phyloP scores from a whole-genome alignment of 306 rosid species.

The barrel medic (Medicago truncatula) region DNA sequence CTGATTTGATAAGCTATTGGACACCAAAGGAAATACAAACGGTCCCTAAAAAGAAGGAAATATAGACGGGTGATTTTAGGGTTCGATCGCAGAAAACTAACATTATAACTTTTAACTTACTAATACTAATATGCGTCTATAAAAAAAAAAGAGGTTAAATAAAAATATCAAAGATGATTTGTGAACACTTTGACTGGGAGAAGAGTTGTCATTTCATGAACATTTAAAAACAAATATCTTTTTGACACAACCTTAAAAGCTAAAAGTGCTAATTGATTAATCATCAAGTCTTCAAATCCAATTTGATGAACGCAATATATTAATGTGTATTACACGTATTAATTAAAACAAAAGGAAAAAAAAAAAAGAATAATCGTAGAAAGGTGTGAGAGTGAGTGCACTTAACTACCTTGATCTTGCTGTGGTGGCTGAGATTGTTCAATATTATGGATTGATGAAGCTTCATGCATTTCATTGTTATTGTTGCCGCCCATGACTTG shows the following conservation, averaged over 20 bases:
- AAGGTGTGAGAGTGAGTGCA: not conserved
- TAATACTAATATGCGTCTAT: too few relatives aligned
- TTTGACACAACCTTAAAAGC: too few relatives aligned
- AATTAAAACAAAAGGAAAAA: not conserved
- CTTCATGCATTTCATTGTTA: slow-evolving; percentile 13
- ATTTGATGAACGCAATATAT: not conserved
- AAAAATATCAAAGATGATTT: too few relatives aligned
- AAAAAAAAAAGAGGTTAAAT: too few relatives aligned
- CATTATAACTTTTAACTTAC: too few relatives aligned
- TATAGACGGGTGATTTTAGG: too few relatives aligned
- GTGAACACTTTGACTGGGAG: not conserved
- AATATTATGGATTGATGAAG: slow-evolving; percentile 6
- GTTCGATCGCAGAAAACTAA: too few relatives aligned
- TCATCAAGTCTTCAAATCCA: not conserved
- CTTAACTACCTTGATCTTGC: slow-evolving; percentile 61
- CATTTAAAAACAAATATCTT: not conserved
- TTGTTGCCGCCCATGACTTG: slow-evolving; percentile 70
- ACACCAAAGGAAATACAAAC: too few relatives aligned
- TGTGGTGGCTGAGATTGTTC: slow-evolving; percentile 46
- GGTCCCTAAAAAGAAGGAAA: too few relatives aligned
- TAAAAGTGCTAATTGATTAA: too few relatives aligned
- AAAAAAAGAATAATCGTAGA: not conserved
- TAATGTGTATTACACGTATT: not conserved
- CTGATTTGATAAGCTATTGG: too few relatives aligned
- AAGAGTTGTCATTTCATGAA: not conserved